phyloP scores from a whole-genome alignment of 2,329 filamentous ascomycete species.

The Periglandula ipomoeae region DNA sequence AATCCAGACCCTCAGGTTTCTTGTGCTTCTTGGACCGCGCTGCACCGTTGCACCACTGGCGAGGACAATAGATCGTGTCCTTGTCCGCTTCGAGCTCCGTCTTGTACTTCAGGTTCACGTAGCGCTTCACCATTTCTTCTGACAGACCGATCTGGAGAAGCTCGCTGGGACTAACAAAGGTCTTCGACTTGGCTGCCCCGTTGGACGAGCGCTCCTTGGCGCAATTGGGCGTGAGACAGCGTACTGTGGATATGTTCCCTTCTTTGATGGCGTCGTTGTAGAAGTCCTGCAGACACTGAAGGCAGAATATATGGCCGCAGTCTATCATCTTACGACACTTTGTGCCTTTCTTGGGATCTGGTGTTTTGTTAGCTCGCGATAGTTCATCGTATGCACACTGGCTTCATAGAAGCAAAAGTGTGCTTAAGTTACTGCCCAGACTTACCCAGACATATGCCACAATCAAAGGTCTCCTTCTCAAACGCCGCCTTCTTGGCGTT shows the following conservation, averaged over 20 bases:
- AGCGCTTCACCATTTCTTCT: slow-evolving; percentile 69
- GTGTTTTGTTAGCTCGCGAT: neutral
- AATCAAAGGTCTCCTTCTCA: slow-evolving; percentile 77
- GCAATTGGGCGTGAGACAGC: slow-evolving; percentile 73
- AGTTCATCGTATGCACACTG: too few relatives aligned
- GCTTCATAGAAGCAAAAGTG: too few relatives aligned
- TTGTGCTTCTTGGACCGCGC: slow-evolving; percentile 67
- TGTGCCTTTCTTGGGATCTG: slow-evolving; percentile 80
- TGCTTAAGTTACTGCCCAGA: neutral
- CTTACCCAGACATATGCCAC: slow-evolving; percentile 68
- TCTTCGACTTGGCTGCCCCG: slow-evolving; percentile 46
- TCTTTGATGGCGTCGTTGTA: slow-evolving; percentile 83
- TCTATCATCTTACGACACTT: slow-evolving; percentile 73
- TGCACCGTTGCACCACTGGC: slow-evolving; percentile 85
- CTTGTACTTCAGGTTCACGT: slow-evolving; percentile 85
- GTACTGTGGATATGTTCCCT: slow-evolving; percentile 70
- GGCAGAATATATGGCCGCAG: slow-evolving; percentile 88
- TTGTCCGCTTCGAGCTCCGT: slow-evolving; percentile 86
- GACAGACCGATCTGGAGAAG: slow-evolving; percentile 67
- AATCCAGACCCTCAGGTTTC: slow-evolving; percentile 58
- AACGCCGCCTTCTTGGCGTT: slow-evolving; percentile 67
- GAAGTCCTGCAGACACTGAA: slow-evolving; percentile 78
- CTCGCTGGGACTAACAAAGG: slow-evolving; percentile 71
- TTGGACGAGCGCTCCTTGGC: slow-evolving; percentile 47
- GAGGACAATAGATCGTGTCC: slow-evolving; percentile 84